Evolutionary conservation across 257 asterid species (phyloP), one percentile per base, ranked within the genome.

Genomic region (Orobanche coerulescens): DNA sequence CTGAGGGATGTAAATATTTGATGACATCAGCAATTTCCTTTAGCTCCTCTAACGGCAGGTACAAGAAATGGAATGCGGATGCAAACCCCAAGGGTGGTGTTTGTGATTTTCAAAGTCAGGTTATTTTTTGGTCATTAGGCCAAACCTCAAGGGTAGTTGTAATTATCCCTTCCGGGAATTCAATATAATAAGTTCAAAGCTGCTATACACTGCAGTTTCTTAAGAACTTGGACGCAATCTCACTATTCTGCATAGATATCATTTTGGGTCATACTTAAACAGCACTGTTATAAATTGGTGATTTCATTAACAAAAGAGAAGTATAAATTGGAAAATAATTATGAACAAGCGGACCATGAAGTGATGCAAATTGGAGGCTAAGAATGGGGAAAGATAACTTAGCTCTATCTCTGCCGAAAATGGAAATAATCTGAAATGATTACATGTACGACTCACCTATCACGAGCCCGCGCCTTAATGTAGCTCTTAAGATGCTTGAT

Each of bases 401-500:
- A 34, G 30, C 61, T 49, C 14, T 47, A 50, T 9, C 61, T 55
- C 33, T n/a, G 59, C 25, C 28, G 52, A 55, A 59, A 46, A 33
- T 34, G 39, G 20, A 25, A 42, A 20, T 57, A 34, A 31, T 54
- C 43, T 31, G 28, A 16, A 43, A 46, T 48, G 40, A 26, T 33
- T 56, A 34, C 53, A 34, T 33, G 46, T 24, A 20, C 13, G 28
- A 26, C 73, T 78, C 66, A 90, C 88, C 91, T 71, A 61, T 85
- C 92, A 43, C 82, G 85, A 58, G 98, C 86, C 43, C 88, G 81
- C 37, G 98, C 90, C 72, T 84, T 75, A 31, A 88, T 87, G 52
- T 87, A 85, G 77, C 96, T 87, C 75, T 76, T 88, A 44, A 88
- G 94, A 72, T 87, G 92, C 74, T 86, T 83, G 72, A 88, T 72